Evolutionary conservation across 306 rosid genomes (phyloP), one percentile per base, ranked within the genome.

Genomic region (Dryas alaskensis): DNA sequence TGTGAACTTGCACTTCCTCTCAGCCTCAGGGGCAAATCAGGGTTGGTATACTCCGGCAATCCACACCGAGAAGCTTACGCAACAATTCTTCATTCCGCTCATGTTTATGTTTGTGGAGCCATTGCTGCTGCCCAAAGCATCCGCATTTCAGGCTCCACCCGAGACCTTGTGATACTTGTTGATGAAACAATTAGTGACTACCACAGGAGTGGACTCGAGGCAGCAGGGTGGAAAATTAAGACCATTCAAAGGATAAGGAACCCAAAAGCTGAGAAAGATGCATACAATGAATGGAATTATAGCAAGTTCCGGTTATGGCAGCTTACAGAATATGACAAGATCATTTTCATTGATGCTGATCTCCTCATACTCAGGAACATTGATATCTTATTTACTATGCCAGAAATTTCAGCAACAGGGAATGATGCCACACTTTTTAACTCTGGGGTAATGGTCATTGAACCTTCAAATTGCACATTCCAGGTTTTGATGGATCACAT

Each of bases 231-330:
- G 99, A 92, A 89, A 77, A 81, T 94, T 13, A 92, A 90, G 74
- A 84, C 86, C 19, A 94, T 94, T 19, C 82, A 88, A 70, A 88
- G 97, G 65, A 94, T 94, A 65, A 84, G 99, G 74, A 94, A 94
- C 75, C 99, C 99, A 2, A 92, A 90, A 82, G 99, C 97, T 40
- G 99, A 89, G 67, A 92, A 90, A 75, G 96, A 92, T 81, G 97
- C 99, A 14, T 94, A 94, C 83, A 94, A 92, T 40, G 99, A 92
- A 58, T 94, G 97, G 97, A 94, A 94, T 83, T 92, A 92, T 86
- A 94, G 99, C 93, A 94, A 94, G 78, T 94, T 94, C 77, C 78
- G 99, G 73, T 73, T 94, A 54, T 94, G 96, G 99, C 95, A 94
- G 81, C 81, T 94, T 10, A 89, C 96, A 60, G 96, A 94, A 57